Conservation (phyloP, 2,329 filamentous ascomycete species). For the Fusarium clavum region DNA sequence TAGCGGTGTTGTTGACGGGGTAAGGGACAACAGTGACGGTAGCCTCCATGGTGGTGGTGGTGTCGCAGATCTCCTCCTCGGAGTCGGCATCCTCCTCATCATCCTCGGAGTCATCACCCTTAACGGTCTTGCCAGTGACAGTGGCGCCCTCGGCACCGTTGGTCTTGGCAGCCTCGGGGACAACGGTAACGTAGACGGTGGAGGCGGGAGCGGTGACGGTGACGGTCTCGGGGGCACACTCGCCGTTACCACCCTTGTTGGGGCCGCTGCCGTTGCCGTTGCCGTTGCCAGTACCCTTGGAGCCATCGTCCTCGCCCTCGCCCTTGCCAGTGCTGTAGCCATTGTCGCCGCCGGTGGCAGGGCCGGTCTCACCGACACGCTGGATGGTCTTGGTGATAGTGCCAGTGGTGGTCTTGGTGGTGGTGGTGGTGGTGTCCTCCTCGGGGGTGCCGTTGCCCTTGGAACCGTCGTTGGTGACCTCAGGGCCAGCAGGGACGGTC, state of each 20-base stretch:
- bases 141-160: slow-evolving; percentile 35
- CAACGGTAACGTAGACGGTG: slow-evolving; percentile 54
- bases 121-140: slow-evolving; percentile 34
- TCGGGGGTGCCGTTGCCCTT: slow-evolving; percentile 36
- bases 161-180: slow-evolving; percentile 38
- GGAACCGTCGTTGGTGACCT: slow-evolving; percentile 33
- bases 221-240: slow-evolving; percentile 45
- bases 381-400: slow-evolving; percentile 53
- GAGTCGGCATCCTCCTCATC: slow-evolving; percentile 36
- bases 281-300: slow-evolving; percentile 21
- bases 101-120: slow-evolving; percentile 26
- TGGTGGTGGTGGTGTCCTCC: slow-evolving; percentile 54
- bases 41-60: slow-evolving; percentile 47
- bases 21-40: slow-evolving; percentile 56
- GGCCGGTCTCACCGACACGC: slow-evolving; percentile 41
- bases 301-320: slow-evolving; percentile 12
- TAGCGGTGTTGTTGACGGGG: slow-evolving; percentile 55
- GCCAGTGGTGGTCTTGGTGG: slow-evolving; percentile 52
- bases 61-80: slow-evolving; percentile 38
- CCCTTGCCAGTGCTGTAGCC: slow-evolving; percentile 31
- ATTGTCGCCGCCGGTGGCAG: slow-evolving; percentile 37
- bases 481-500: slow-evolving; percentile 43
- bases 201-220: slow-evolving; percentile 50
- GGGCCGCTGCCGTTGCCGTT: slow-evolving; percentile 13
- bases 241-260: slow-evolving; percentile 15